Conservation (phyloP, 805 yeast species). For the Saitoella complicata region DNA sequence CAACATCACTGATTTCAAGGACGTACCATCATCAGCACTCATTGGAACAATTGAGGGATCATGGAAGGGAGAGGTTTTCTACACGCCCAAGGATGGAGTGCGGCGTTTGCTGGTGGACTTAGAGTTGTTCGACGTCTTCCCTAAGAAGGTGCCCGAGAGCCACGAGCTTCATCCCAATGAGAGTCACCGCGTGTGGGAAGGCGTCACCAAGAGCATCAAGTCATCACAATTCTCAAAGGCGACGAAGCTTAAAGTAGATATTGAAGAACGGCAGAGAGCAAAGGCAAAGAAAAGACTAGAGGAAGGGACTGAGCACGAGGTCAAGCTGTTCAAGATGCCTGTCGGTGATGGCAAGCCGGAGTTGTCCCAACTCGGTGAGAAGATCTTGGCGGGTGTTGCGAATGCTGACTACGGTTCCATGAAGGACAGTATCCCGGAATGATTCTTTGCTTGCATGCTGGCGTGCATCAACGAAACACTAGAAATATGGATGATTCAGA, state of each 20-base stretch:
- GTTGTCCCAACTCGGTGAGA: no score
- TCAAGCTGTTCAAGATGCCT: no score
- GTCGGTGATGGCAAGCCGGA: no score
- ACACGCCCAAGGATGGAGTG: neutral
- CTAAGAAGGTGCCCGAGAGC: neutral
- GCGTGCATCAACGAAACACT: no score
- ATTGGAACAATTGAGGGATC: neutral
- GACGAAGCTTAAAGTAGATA: neutral
- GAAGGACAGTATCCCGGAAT: no score
- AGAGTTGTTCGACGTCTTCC: neutral
- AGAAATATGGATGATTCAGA: no score
- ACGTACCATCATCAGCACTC: neutral
- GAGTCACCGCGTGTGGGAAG: conserved; percentile 1
- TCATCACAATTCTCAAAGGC: neutral
- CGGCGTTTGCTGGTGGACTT: conserved; percentile 1
- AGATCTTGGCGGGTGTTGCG: no score
- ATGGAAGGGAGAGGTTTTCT: conserved; percentile 1
- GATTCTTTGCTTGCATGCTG: no score
- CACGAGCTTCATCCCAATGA: neutral
- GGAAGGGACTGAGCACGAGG: neutral
- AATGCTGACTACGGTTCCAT: no score
- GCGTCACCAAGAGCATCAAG: conserved; percentile 1
- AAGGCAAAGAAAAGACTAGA: neutral
- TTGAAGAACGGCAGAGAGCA: conserved; percentile 1
- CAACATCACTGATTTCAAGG: neutral